Evolutionary conservation across 306 rosid genomes (phyloP), one percentile per base, ranked within the genome.

Genomic region (Vigna trinervia): DNA sequence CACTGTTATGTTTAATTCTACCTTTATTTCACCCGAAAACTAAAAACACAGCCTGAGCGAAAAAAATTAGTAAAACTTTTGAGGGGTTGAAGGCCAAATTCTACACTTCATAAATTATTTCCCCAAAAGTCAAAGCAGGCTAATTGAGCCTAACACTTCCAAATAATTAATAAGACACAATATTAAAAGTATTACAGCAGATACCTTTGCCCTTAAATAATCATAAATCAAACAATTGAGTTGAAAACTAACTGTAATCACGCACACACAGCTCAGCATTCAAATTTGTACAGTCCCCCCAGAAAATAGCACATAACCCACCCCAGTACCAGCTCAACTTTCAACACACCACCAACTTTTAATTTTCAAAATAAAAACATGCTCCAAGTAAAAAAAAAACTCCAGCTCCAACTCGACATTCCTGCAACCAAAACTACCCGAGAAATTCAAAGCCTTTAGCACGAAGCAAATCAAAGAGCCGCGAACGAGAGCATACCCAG

Each of bases 401-500:
- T 23, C 67, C 43, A n/a, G 50, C 23, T 77, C 47, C 12, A 36
- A 71, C 39, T 64, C 22, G 65, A 75, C 65, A 65, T 26, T 70
- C 63, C 20, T 83, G 79, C 81, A 60, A 50, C 54, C 51, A 81
- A 79, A 78, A 19, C 76, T 17, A 9, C 12, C 69, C 34, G 14
- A 20, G 19, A 69, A 73, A 58, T 76, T 48, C 19, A 69, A 68
- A 71, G 65, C 53, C 41, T 69, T 14, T 0, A 22, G 5, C 52
- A 46, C 2, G 5, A 62, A 86, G 75, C 63, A 26, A 86, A 83
- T 64, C 76, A 76, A 34, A 57, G 56, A 82, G 50, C 75, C 70
- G 77, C 32, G 56, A 83, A 79, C 81, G 43, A 74, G 9, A 81
- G 47, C 73, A 71, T 5, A 69, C 81, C 72, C 80, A 74, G 20